Evolutionary conservation across 2,329 filamentous ascomycete genomes (phyloP).

Genomic region (Colletotrichum coccodes): DNA sequence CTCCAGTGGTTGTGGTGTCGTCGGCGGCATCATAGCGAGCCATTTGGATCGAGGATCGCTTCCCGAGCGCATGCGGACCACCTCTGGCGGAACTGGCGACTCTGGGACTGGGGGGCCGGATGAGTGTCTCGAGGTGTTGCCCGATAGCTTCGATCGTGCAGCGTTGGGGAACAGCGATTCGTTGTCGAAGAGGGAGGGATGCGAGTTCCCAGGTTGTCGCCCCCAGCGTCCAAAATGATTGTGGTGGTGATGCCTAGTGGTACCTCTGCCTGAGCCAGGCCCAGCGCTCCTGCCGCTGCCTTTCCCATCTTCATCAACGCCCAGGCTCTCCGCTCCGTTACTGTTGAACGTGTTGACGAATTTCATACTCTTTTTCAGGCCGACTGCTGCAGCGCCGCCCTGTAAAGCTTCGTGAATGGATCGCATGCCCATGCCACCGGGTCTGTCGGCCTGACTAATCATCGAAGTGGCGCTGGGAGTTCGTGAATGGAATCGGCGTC

Average conservation of each 20-base stretch:
- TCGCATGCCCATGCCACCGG: constrained; percentile 54
- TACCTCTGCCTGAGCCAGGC: constrained; percentile 70
- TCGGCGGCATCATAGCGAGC: constrained; percentile 85
- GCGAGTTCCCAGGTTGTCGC: constrained; percentile 72
- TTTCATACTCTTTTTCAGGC: constrained; percentile 93
- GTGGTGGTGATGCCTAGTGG: constrained; percentile 81
- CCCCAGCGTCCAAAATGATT: constrained; percentile 75
- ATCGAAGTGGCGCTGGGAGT: constrained; percentile 94
- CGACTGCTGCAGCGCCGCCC: constrained; percentile 55
- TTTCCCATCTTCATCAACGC: constrained; percentile 75
- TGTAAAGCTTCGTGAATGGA: constrained; percentile 62
- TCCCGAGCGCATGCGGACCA: constrained; percentile 43
- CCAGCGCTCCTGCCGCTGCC: constrained; percentile 68
- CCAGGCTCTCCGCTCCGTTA: constrained; percentile 59
- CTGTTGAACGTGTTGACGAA: constrained; percentile 85
- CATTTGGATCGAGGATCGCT: constrained; percentile 66
- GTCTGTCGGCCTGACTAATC: constrained; percentile 75
- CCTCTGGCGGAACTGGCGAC: constrained; percentile 39
- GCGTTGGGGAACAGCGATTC: constrained; percentile 82
- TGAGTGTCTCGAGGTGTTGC: constrained; percentile 66
- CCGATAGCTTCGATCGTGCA: constrained; percentile 70
- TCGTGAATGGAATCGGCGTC: constrained; percentile 86
- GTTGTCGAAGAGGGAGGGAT: constrained; percentile 79
- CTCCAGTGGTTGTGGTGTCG: constrained; percentile 63
- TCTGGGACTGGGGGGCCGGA: constrained; percentile 78